phyloP scores from a whole-genome alignment of 495 filamentous ascomycete species.

The Diplogelasinospora grovesii region DNA sequence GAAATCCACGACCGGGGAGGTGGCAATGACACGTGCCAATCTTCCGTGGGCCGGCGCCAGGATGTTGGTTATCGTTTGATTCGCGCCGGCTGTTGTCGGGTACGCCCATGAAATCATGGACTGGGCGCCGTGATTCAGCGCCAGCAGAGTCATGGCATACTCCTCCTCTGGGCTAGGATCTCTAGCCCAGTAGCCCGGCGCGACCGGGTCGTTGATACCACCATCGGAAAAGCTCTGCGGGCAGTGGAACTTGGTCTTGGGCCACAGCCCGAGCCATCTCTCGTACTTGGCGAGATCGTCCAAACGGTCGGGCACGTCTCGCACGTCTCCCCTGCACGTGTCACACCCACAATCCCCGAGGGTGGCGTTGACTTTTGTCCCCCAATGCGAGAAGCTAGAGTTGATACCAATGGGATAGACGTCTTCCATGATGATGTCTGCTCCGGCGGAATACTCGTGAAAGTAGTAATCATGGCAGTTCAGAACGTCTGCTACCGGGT shows the following conservation, averaged over 20 bases:
- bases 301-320: constrained; percentile 49
- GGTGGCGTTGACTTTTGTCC: constrained; percentile 54
- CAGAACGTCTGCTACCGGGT: constrained; percentile 57
- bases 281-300: constrained; percentile 45
- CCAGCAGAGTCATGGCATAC: constrained; percentile 52
- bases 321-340: constrained; percentile 50
- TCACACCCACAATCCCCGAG: constrained; percentile 71
- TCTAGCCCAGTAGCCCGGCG: constrained; percentile 54
- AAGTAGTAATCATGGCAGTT: constrained; percentile 71
- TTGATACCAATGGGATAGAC: constrained; percentile 61
- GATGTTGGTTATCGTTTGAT: no score
- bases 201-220: no score
- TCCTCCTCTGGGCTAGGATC: constrained; percentile 51
- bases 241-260: constrained; percentile 53
- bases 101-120: constrained; percentile 49
- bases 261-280: constrained; percentile 33
- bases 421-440: constrained; percentile 62
- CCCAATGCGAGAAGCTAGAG: constrained; percentile 42
- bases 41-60: constrained; percentile 39
- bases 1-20: constrained; percentile 31
- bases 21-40: constrained; percentile 39
- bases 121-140: constrained; percentile 57
- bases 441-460: constrained; percentile 49
- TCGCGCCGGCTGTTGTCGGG: no score
- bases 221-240: constrained; percentile 63